Evolutionary conservation across 805 yeast genomes (phyloP).

Genomic region (Pichia cephalocereana): DNA sequence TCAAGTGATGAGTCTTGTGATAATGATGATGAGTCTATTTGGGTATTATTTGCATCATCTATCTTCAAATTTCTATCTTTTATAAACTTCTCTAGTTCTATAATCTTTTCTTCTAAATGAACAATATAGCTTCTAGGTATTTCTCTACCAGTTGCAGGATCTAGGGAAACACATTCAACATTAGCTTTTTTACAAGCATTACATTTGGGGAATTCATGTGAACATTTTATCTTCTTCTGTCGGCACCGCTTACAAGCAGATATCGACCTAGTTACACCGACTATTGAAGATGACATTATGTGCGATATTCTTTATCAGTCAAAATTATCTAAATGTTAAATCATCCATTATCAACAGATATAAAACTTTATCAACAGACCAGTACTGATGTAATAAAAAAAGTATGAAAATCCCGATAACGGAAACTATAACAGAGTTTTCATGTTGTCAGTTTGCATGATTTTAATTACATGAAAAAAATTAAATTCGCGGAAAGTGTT

Average conservation of each 20-base stretch:
- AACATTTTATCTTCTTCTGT: conserved; percentile 54
- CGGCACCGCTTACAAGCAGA: conserved; percentile 84
- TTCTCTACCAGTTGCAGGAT: conserved; percentile 82
- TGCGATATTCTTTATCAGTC: too few species aligned
- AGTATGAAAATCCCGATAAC: too few species aligned
- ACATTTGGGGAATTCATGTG: conserved; percentile 60
- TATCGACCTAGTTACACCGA: conserved; percentile 54
- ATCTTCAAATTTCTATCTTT: conserved; percentile 5
- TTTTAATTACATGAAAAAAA: too few species aligned
- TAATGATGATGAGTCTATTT: background rate
- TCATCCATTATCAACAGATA: too few species aligned
- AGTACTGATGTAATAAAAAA: too few species aligned
- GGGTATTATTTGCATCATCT: background rate
- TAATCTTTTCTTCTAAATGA: conserved; percentile 59
- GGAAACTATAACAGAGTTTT: too few species aligned
- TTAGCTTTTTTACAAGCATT: conserved; percentile 53
- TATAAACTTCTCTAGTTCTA: conserved; percentile 44
- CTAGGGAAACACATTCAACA: conserved; percentile 72
- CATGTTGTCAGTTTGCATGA: too few species aligned
- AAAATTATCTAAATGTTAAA: too few species aligned
- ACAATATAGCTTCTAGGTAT: conserved; percentile 73
- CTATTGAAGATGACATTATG: conserved; percentile 4
- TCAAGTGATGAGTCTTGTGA: too few species aligned
- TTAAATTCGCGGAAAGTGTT: too few species aligned
- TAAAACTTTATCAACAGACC: too few species aligned